phyloP scores from a whole-genome alignment of 768 basidiomycete species.

The Lactarius trivialis region DNA sequence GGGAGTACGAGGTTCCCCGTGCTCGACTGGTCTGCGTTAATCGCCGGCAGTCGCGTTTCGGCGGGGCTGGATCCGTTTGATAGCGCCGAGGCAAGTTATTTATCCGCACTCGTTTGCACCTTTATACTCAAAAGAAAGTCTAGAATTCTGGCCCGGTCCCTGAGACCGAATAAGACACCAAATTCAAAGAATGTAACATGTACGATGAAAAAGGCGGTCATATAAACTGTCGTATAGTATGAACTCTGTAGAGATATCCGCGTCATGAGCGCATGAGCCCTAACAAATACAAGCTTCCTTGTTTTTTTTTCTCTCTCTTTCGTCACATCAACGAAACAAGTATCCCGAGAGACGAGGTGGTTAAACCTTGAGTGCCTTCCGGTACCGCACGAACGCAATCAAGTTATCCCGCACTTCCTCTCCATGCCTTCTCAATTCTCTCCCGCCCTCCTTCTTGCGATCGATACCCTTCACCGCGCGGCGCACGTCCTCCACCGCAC shows the following conservation, averaged over 20 bases:
- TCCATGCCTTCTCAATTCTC: slow-evolving; percentile 58
- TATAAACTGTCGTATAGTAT: background rate
- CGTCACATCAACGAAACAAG: background rate
- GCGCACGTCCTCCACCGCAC: slow-evolving; percentile 56
- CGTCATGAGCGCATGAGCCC: background rate
- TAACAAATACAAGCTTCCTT: background rate
- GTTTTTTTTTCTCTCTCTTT: background rate
- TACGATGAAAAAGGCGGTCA: background rate
- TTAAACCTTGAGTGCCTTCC: slow-evolving; percentile 47
- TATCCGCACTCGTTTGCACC: background rate
- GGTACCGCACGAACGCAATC: slow-evolving; percentile 68
- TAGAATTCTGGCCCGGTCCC: slow-evolving; percentile 9
- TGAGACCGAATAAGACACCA: slow-evolving; percentile 1
- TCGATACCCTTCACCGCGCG: slow-evolving; percentile 61
- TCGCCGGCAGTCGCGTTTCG: slow-evolving; percentile 70
- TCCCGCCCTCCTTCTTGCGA: slow-evolving; percentile 56
- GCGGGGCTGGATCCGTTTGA: slow-evolving; percentile 55
- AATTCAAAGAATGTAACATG: background rate
- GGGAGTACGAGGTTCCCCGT: slow-evolving; percentile 48
- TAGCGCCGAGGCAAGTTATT: slow-evolving; percentile 29
- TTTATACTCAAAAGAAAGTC: background rate
- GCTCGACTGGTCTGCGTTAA: slow-evolving; percentile 78
- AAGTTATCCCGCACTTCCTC: slow-evolving; percentile 76
- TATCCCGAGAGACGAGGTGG: no score
- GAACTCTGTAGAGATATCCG: background rate